Base-by-base conservation (phyloP, 1,139 yeast species). In the Blastobotrys illinoisensis region DNA sequence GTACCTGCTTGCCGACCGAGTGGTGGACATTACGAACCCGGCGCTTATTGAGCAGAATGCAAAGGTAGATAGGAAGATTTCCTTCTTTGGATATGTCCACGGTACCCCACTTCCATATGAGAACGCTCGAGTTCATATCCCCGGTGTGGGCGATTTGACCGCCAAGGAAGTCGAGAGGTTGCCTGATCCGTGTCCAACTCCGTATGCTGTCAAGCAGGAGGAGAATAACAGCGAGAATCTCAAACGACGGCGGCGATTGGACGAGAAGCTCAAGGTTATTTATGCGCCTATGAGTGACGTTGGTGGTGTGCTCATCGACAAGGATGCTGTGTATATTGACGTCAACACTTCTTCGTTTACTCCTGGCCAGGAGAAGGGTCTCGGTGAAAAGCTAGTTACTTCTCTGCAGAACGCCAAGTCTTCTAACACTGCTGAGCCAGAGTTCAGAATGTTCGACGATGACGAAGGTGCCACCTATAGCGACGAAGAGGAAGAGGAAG, bases 201-300 rank as follows among this genome's bases (percentile, higher is more conserved):
- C 99, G 2, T 87, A 81, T 66, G 89, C 78, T 64, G 95, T 90
- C 67, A 96, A 90, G 68, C 74, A 89, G 44, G 97, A 90, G 61
- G 96, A 88, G 50, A 91, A 85, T 70, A 77, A 91, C 65, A 89
- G 85, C 63, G 80, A 77, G 60, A 90, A 89, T 11, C 68, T 71
- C 58, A 81, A 85, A 67, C 82, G 97, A 70, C 81, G 98, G 65
- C 87, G 89, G 69, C 81, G 98, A 67, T 80, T 95, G 55, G 98
- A 93, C 64, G 99, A 95, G 67, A 88, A 86, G 64, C 95, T 88
- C 68, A 93, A 91, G 71, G 83, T 90, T 62, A 90, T 95, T 1
- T 95, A 95, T 69, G 99, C 99, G 0, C 99, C 99, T 53, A 93
- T 95, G 99, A 88, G 97, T 51, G 98, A 95, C 71, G 97, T 93